Percentiles rank a stretch among this genome's conserved stretches.
Evolutionary conservation across 23 red algal genomes (phyloP).

Genomic region (Gracilariopsis chorda): DNA sequence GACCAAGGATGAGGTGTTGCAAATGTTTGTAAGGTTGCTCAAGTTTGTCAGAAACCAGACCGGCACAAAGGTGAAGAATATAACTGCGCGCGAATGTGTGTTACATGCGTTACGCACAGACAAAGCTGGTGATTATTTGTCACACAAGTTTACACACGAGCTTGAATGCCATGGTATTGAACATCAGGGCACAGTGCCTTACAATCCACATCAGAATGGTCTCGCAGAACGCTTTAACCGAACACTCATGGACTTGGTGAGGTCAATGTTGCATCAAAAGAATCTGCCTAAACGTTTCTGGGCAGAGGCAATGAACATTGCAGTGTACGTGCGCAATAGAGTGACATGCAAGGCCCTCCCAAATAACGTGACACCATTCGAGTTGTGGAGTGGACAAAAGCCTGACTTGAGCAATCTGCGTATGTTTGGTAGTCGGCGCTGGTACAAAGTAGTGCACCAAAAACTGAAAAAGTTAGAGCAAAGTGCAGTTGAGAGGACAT

Average conservation of each 20-base stretch:
- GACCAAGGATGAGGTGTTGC: constrained; percentile 23
- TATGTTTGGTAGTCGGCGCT: constrained; percentile 2
- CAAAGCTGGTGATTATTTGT: constrained; percentile 24
- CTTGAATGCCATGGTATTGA: not conserved
- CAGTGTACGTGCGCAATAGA: not conserved
- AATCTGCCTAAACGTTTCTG: not conserved
- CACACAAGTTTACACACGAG: not conserved
- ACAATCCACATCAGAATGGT: constrained; percentile 42
- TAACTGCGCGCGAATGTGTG: not conserved
- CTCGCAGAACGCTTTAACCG: constrained; percentile 29
- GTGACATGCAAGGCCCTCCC: not conserved
- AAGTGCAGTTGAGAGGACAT: not conserved
- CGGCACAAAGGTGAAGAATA: not conserved
- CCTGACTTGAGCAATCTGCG: constrained; percentile 10
- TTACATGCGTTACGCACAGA: constrained; percentile 30
- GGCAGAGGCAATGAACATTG: not conserved
- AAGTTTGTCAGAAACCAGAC: not conserved
- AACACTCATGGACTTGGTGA: constrained; percentile 7
- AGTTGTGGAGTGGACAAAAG: not conserved
- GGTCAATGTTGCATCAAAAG: constrained; percentile 20
- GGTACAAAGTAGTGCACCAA: constrained; percentile 7
- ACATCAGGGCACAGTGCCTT: not conserved
- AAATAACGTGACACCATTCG: not conserved
- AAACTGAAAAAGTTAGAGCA: not conserved
- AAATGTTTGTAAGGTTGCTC: not conserved